Conservation (phyloP, 176 grass and related monocot genomes). For the Aegilops speltoides region DNA sequence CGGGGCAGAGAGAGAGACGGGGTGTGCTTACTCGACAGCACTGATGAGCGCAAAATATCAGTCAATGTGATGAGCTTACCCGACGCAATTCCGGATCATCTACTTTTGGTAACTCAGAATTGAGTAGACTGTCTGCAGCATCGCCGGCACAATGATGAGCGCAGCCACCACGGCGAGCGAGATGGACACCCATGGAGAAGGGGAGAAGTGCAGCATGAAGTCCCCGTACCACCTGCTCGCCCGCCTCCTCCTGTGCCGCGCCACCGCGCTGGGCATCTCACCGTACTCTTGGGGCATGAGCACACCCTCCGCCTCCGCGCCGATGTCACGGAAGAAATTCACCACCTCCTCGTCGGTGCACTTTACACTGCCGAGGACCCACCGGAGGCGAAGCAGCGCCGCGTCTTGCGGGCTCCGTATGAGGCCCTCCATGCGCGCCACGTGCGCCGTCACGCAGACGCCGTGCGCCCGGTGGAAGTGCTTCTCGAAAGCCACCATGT, state of each 20-base stretch:
- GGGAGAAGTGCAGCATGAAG: conserved; percentile 39
- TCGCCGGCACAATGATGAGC: conserved; percentile 32
- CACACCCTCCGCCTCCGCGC: background rate
- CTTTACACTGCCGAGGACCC: background rate
- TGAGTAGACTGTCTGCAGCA: conserved; percentile 45
- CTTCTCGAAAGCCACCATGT: conserved; percentile 47
- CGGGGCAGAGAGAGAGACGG: too few relatives aligned
- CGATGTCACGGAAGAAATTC: conserved; percentile 26
- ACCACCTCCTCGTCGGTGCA: conserved; percentile 22
- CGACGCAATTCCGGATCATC: too few relatives aligned
- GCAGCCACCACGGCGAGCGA: background rate
- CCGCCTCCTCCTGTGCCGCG: background rate
- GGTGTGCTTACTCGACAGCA: too few relatives aligned
- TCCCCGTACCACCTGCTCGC: conserved; percentile 19
- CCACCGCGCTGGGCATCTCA: background rate
- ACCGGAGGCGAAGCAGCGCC: conserved; percentile 29
- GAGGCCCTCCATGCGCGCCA: conserved; percentile 36
- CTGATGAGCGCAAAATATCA: too few relatives aligned
- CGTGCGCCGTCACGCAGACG: conserved; percentile 22
- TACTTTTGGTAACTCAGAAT: conserved; percentile 19
- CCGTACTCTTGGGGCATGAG: conserved; percentile 15
- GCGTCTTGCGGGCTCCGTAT: conserved; percentile 29
- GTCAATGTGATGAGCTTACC: too few relatives aligned
- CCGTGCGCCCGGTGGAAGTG: conserved; percentile 26
- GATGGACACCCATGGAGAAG: conserved; percentile 48